phyloP scores from a whole-genome alignment of 1,139 yeast species.

The Geotrichum europaeum region DNA sequence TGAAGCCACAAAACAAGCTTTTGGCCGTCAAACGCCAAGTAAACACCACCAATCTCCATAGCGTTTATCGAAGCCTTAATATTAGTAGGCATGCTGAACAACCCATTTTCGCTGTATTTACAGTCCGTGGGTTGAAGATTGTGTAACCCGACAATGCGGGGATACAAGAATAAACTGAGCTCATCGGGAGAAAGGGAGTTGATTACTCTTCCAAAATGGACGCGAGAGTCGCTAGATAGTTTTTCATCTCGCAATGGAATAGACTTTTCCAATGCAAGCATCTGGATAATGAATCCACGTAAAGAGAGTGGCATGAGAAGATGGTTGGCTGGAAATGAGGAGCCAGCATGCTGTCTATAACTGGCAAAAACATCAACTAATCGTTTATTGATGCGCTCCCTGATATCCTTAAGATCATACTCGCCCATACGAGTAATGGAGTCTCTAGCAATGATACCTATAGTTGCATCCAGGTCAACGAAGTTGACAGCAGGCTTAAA shows the following conservation, averaged over 20 bases:
- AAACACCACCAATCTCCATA: conserved; percentile 67
- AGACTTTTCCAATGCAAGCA: conserved; percentile 65
- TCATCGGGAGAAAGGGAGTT: conserved; percentile 53
- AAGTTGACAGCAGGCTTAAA: conserved; percentile 69
- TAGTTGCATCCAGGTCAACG: conserved; percentile 77
- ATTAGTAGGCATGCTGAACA: conserved; percentile 48
- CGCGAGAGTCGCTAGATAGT: conserved; percentile 43
- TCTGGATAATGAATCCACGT: conserved; percentile 61
- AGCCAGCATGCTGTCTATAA: conserved; percentile 50
- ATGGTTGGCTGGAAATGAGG: conserved; percentile 52
- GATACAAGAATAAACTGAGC: conserved; percentile 66
- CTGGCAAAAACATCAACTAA: conserved; percentile 69
- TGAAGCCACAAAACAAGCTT: conserved; percentile 64
- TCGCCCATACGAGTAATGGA: conserved; percentile 53
- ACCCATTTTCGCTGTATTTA: conserved; percentile 39
- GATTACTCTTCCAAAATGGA: conserved; percentile 52
- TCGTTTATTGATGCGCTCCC: conserved; percentile 58
- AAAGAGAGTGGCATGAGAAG: conserved; percentile 78
- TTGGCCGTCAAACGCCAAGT: conserved; percentile 67
- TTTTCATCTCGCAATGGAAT: conserved; percentile 50
- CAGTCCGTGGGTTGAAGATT: conserved; percentile 50
- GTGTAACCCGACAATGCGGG: conserved; percentile 73
- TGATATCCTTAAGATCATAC: conserved; percentile 51
- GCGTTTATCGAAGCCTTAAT: conserved; percentile 43
- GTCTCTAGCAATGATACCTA: conserved; percentile 69